phyloP scores from a whole-genome alignment of 2,329 filamentous ascomycete species.

The Juglanconis oblonga region DNA sequence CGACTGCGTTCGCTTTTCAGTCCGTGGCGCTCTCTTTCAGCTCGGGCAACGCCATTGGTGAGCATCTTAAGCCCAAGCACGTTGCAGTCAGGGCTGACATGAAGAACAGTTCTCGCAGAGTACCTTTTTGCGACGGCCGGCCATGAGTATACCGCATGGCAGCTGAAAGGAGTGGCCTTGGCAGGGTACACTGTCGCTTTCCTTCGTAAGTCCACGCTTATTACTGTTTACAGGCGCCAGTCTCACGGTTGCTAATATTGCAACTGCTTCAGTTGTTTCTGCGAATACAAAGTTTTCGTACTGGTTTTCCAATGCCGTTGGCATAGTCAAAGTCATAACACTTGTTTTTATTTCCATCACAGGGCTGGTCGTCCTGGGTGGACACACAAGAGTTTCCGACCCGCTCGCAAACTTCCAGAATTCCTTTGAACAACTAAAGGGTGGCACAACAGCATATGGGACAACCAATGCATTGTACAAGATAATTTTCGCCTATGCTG shows the following conservation, averaged over 20 bases:
- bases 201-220: constrained; percentile 32
- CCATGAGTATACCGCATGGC: constrained; percentile 52
- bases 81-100: not conserved
- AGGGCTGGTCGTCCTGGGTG: constrained; percentile 58
- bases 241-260: too few species aligned
- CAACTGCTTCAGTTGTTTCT: constrained; percentile 23
- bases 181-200: constrained; percentile 60
- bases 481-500: constrained; percentile 56
- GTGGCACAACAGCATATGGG: constrained; percentile 40
- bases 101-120: constrained; percentile 50
- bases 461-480: constrained; percentile 59
- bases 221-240: not conserved
- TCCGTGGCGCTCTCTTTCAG: constrained; percentile 63
- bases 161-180: constrained; percentile 64
- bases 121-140: constrained; percentile 61
- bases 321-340: constrained; percentile 55
- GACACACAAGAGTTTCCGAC: constrained; percentile 46
- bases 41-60: constrained; percentile 60
- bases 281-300: constrained; percentile 54
- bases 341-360: constrained; percentile 56
- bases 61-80: not conserved
- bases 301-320: constrained; percentile 50
- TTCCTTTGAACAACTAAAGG: constrained; percentile 42
- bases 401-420: constrained; percentile 53
- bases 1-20: constrained; percentile 62